Evolutionary conservation across 1,284 basidiomycete genomes (phyloP).

Genomic region (Baeospora myosura): DNA sequence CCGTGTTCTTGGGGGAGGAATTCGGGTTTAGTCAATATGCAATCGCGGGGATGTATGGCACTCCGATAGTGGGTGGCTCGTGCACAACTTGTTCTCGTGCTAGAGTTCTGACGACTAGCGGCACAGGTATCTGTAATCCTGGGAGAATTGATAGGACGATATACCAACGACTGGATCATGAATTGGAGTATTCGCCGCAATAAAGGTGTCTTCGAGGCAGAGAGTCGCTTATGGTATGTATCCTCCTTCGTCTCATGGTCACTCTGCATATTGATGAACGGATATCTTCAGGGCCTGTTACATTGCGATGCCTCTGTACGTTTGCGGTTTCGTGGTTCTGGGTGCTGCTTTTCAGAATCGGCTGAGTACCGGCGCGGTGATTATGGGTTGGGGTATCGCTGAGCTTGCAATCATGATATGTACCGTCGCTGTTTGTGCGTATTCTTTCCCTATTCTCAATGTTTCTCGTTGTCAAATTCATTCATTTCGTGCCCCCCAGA

Average conservation of each 20-base stretch:
- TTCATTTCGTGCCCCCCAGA: constrained; percentile 22
- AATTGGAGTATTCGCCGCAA: constrained; percentile 49
- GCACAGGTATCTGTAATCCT: constrained; percentile 56
- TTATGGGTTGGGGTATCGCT: constrained; percentile 66
- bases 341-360: constrained; percentile 54
- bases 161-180: constrained; percentile 62
- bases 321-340: constrained; percentile 57
- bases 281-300: constrained; percentile 48
- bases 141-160: constrained; percentile 63
- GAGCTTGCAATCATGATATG: constrained; percentile 47
- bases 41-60: constrained; percentile 53
- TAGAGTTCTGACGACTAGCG: constrained; percentile 15
- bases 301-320: constrained; percentile 52
- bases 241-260: constrained; percentile 11
- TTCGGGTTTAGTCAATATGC: constrained; percentile 48
- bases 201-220: constrained; percentile 65
- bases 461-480: not conserved
- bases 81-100: constrained; percentile 1
- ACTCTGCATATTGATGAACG: constrained; percentile 2
- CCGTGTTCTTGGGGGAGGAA: constrained; percentile 59
- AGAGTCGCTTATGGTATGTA: constrained; percentile 56
- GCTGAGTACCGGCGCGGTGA: constrained; percentile 44
- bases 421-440: constrained; percentile 55
- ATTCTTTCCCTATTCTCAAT: constrained; percentile 1
- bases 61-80: constrained; percentile 60